A percentile compares a stretch with the other conserved stretches of the same genome.
Evolutionary conservation across 495 filamentous ascomycete species (phyloP).

Genomic region (Aspergillus leporis): DNA sequence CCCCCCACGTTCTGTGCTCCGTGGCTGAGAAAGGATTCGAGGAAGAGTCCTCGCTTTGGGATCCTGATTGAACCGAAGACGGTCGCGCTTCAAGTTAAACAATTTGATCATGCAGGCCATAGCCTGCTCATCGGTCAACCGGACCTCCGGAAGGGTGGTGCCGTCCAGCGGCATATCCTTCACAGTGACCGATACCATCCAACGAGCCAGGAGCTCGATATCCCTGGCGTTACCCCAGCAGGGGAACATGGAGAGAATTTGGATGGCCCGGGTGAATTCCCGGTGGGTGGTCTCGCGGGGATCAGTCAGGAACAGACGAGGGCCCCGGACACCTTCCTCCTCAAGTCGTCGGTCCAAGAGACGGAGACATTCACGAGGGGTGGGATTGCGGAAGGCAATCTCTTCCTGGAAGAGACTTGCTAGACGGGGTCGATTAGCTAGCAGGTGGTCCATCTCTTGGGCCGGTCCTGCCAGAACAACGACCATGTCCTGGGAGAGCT

Average conservation of each 20-base stretch:
- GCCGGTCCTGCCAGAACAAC: slow-evolving; percentile 68
- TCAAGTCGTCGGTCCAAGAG: slow-evolving; percentile 37
- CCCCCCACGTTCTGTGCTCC: slow-evolving; percentile 16
- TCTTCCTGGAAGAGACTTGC: slow-evolving; percentile 58
- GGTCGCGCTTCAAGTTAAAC: slow-evolving; percentile 24
- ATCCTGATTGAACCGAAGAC: slow-evolving; percentile 23
- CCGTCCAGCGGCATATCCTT: slow-evolving; percentile 16
- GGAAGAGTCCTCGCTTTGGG: slow-evolving; percentile 20
- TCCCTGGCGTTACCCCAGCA: slow-evolving; percentile 25
- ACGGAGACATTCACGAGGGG: slow-evolving; percentile 43
- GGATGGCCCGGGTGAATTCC: slow-evolving; percentile 23
- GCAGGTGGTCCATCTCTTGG: slow-evolving; percentile 61
- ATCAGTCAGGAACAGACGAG: slow-evolving; percentile 16
- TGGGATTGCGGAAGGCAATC: slow-evolving; percentile 51
- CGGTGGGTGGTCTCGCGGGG: slow-evolving; percentile 15
- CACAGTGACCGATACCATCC: slow-evolving; percentile 21
- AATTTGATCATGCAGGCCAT: slow-evolving; percentile 23
- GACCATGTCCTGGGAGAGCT: slow-evolving; percentile 55
- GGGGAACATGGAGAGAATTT: slow-evolving; percentile 24
- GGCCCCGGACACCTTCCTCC: slow-evolving; percentile 11
- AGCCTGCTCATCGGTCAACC: slow-evolving; percentile 20
- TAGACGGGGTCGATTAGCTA: slow-evolving; percentile 59
- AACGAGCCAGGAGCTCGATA: slow-evolving; percentile 17
- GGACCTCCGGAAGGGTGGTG: slow-evolving; percentile 4
- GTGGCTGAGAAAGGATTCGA: slow-evolving; percentile 21